These are phyloP conservation scores for Ambrosiella beaveri DNA, from an alignment of 2,329 filamentous ascomycete species.

Conservation along the genomic window DNA sequence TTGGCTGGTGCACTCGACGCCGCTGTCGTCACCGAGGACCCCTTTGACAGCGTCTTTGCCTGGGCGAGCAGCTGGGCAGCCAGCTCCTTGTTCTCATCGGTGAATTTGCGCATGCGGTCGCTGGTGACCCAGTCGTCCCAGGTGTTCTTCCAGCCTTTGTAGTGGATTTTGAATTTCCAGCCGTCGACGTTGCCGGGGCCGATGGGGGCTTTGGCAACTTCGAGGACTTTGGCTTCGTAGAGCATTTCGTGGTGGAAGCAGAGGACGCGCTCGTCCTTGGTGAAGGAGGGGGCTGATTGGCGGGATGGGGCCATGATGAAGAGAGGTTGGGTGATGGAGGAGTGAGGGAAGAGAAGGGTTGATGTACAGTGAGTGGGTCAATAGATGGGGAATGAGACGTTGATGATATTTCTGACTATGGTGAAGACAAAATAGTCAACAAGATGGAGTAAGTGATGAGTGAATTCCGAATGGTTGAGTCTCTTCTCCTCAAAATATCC, in stretches of 20 bases:
- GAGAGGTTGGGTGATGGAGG: neutral
- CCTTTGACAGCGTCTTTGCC: slow-evolving; percentile 34
- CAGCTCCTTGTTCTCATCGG: slow-evolving; percentile 84
- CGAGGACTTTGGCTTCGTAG: slow-evolving; percentile 92
- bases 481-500: neutral
- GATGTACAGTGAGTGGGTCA: neutral
- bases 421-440: neutral
- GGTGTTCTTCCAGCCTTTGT: slow-evolving; percentile 99
- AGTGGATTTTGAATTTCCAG: slow-evolving; percentile 84
- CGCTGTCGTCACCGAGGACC: slow-evolving; percentile 18
- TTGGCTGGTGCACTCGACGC: slow-evolving; percentile 15
- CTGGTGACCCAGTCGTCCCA: slow-evolving; percentile 98
- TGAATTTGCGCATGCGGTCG: slow-evolving; percentile 86
- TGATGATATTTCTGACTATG: neutral
- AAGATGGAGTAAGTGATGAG: neutral
- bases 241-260: slow-evolving; percentile 96
- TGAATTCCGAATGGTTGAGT: neutral
- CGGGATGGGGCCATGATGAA: slow-evolving; percentile 26
- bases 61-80: slow-evolving; percentile 57
- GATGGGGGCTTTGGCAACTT: slow-evolving; percentile 53
- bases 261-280: slow-evolving; percentile 81
- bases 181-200: slow-evolving; percentile 29
- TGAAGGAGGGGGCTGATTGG: slow-evolving; percentile 30
- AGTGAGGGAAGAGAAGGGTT: neutral
- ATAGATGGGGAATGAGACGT: neutral